Evolutionary conservation across 495 filamentous ascomycete genomes (phyloP).

Genomic region (Letharia columbiana): DNA sequence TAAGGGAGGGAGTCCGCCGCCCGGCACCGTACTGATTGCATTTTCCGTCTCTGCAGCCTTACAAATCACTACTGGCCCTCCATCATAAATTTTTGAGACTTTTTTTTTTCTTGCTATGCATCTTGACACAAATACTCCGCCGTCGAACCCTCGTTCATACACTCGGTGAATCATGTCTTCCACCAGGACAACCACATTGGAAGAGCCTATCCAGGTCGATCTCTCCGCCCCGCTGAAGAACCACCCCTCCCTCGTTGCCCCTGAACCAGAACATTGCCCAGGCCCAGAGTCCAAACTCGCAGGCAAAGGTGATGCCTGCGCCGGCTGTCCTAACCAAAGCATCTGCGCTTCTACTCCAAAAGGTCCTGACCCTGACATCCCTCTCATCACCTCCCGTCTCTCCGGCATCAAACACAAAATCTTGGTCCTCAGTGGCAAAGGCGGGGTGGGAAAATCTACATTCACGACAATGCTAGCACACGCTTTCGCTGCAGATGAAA

Average conservation of each 20-base stretch:
- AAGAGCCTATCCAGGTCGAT: constrained; percentile 57
- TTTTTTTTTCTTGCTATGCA: constrained; percentile 1
- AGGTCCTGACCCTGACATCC: constrained; percentile 90
- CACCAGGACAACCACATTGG: constrained; percentile 49
- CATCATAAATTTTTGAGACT: background rate
- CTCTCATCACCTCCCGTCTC: constrained; percentile 75
- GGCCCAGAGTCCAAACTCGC: constrained; percentile 83
- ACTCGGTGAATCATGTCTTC: constrained; percentile 3
- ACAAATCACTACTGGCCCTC: constrained; percentile 2
- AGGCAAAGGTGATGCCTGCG: constrained; percentile 80
- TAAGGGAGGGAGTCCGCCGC: background rate
- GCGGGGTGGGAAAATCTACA: constrained; percentile 91
- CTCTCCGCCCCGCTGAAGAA: constrained; percentile 60
- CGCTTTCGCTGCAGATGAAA: constrained; percentile 71
- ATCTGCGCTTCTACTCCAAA: constrained; percentile 94
- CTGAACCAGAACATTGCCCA: constrained; percentile 93
- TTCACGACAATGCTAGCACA: constrained; percentile 81
- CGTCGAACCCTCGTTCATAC: background rate
- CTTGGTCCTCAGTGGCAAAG: constrained; percentile 86
- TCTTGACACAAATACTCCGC: constrained; percentile 2
- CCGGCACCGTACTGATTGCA: background rate
- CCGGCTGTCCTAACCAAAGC: constrained; percentile 86
- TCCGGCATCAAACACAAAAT: constrained; percentile 81
- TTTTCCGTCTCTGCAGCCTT: constrained; percentile 1
- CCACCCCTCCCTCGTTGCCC: constrained; percentile 76